phyloP scores from a whole-genome alignment of 176 grass and related monocot species.

The Cymbopogon citratus region DNA sequence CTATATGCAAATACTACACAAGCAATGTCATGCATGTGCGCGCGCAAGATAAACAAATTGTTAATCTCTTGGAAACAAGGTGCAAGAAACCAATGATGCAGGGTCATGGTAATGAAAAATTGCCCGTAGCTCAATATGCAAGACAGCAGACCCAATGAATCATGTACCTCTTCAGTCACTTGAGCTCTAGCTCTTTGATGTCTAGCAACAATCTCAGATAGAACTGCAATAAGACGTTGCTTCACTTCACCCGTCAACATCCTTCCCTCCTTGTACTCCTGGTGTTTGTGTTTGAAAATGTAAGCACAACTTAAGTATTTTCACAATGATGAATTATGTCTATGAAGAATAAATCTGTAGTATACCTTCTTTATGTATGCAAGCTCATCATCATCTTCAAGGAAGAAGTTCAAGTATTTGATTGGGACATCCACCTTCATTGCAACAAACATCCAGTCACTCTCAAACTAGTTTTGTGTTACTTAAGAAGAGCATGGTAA shows the following conservation, averaged over 20 bases:
- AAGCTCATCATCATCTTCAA: constrained; percentile 87
- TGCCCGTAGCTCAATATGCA: not conserved
- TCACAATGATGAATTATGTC: constrained; percentile 1
- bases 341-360: not conserved
- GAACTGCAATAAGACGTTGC: constrained; percentile 39
- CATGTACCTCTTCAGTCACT: constrained; percentile 75
- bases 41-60: not conserved
- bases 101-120: not conserved
- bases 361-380: constrained; percentile 75
- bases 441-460: not conserved
- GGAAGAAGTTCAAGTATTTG: constrained; percentile 96
- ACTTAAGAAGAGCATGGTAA: not conserved
- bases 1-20: not conserved
- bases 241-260: constrained; percentile 93
- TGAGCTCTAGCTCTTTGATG: constrained; percentile 62
- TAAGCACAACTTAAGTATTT: not conserved
- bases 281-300: constrained; percentile 18
- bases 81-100: not conserved
- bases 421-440: constrained; percentile 83
- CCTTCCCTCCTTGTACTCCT: constrained; percentile 77
- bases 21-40: not conserved
- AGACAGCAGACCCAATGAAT: not conserved
- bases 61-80: not conserved
- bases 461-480: not conserved
- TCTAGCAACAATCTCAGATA: constrained; percentile 66